These are phyloP conservation scores for Dactylonectria macrodidyma DNA, from an alignment of 2,329 filamentous ascomycete species.

Conservation along the genomic window DNA sequence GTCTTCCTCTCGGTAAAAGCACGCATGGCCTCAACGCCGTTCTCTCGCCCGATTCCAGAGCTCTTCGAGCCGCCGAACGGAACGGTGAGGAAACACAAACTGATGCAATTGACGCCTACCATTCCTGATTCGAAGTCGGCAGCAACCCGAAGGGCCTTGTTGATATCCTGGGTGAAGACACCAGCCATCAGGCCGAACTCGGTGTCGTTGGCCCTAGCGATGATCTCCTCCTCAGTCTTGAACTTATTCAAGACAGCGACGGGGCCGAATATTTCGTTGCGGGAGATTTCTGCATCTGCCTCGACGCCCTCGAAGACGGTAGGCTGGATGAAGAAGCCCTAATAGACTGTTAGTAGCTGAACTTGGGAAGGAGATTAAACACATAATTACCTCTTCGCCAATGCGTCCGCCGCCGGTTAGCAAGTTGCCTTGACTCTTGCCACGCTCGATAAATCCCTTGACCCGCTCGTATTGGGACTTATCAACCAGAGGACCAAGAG, in stretches of 20 bases:
- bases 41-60: slow-evolving; percentile 65
- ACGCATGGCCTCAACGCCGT: slow-evolving; percentile 62
- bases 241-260: slow-evolving; percentile 70
- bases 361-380: too few species aligned
- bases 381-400: slow-evolving; percentile 51
- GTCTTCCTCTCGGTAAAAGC: slow-evolving; percentile 66
- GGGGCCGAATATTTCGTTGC: slow-evolving; percentile 71
- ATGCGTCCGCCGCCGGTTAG: slow-evolving; percentile 57
- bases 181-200: slow-evolving; percentile 60
- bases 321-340: slow-evolving; percentile 61
- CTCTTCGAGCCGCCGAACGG: slow-evolving; percentile 68
- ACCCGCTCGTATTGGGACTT: slow-evolving; percentile 63
- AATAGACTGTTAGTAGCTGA: slow-evolving; percentile 2
- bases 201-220: slow-evolving; percentile 69
- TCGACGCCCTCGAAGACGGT: slow-evolving; percentile 62
- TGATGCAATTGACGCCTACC: slow-evolving; percentile 76
- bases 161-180: slow-evolving; percentile 76
- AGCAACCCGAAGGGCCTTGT: slow-evolving; percentile 70
- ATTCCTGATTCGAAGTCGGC: slow-evolving; percentile 75
- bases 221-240: slow-evolving; percentile 69
- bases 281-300: slow-evolving; percentile 62
- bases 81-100: slow-evolving; percentile 54
- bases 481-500: slow-evolving; percentile 71
- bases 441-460: slow-evolving; percentile 60
- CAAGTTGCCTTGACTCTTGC: slow-evolving; percentile 54